Evolutionary conservation across 2,329 filamentous ascomycete genomes (phyloP).

Genomic region (Stemphylium beticola): DNA sequence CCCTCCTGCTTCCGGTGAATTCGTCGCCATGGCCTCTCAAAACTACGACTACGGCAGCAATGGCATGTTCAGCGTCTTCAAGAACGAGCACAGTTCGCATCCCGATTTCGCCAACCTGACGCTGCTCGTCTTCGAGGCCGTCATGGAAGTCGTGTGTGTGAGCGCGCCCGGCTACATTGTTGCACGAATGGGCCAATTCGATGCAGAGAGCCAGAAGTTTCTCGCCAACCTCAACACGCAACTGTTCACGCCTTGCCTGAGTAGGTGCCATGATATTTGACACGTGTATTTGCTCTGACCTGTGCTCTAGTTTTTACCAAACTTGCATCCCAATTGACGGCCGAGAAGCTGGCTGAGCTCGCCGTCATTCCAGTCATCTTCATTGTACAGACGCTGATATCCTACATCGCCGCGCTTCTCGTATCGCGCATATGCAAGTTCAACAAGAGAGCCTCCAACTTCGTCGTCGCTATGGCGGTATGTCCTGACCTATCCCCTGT

Average conservation of each 20-base stretch:
- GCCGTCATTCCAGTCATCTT: constrained; percentile 97
- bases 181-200: constrained; percentile 88
- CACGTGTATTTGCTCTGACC: constrained; percentile 10
- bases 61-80: constrained; percentile 37
- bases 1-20: constrained; percentile 25
- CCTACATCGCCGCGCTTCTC: constrained; percentile 74
- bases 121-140: constrained; percentile 90
- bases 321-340: constrained; percentile 89
- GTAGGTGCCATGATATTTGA: constrained; percentile 55
- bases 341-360: constrained; percentile 86
- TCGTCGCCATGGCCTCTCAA: constrained; percentile 45
- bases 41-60: constrained; percentile 40
- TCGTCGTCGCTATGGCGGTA: constrained; percentile 93
- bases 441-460: constrained; percentile 85
- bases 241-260: constrained; percentile 95
- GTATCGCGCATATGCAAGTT: constrained; percentile 81
- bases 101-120: constrained; percentile 72
- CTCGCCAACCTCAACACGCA: constrained; percentile 94
- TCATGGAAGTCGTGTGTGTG: constrained; percentile 93
- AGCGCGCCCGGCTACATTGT: constrained; percentile 93
- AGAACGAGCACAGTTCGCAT: constrained; percentile 56
- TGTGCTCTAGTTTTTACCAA: constrained; percentile 82
- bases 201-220: constrained; percentile 95
- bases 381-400: constrained; percentile 82
- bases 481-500: constrained; percentile 28